Percentiles rank a stretch among this genome's conserved stretches.
Conservation (phyloP, 2,329 filamentous ascomycete genomes). For the Trichoderma aggressivum region DNA sequence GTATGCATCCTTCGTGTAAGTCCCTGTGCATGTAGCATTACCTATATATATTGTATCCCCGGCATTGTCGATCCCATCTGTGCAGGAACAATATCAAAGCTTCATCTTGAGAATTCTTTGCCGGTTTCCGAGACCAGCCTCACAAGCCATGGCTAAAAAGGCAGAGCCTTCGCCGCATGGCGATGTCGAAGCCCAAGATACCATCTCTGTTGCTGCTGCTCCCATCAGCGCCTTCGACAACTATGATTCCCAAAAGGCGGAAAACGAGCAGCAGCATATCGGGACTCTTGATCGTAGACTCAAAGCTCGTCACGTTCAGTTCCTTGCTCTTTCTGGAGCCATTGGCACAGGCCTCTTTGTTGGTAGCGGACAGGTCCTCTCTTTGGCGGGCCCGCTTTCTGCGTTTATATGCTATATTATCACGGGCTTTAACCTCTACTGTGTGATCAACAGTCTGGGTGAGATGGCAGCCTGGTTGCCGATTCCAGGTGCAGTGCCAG, state of each 20-base stretch:
- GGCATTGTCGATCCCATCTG: neutral
- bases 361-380: constrained; percentile 42
- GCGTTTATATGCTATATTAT: constrained; percentile 41
- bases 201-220: constrained; percentile 9
- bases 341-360: constrained; percentile 46
- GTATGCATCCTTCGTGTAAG: neutral
- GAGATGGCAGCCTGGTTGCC: constrained; percentile 63
- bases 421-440: constrained; percentile 47
- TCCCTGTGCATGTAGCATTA: neutral
- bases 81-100: neutral
- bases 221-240: neutral
- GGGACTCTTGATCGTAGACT: constrained; percentile 38
- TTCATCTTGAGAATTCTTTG: neutral
- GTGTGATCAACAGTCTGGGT: constrained; percentile 48
- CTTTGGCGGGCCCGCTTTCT: constrained; percentile 41
- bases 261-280: constrained; percentile 28
- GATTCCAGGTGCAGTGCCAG: constrained; percentile 50
- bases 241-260: constrained; percentile 1
- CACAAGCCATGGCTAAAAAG: neutral
- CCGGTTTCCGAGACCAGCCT: neutral
- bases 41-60: neutral
- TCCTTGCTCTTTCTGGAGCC: constrained; percentile 41
- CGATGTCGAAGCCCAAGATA: constrained; percentile 12
- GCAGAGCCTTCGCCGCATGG: neutral
- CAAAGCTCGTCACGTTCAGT: constrained; percentile 42